A percentile compares a stretch with the other conserved stretches of the same genome.
Evolutionary conservation across 306 rosid genomes (phyloP).

Genomic region (Cicer bijugum): DNA sequence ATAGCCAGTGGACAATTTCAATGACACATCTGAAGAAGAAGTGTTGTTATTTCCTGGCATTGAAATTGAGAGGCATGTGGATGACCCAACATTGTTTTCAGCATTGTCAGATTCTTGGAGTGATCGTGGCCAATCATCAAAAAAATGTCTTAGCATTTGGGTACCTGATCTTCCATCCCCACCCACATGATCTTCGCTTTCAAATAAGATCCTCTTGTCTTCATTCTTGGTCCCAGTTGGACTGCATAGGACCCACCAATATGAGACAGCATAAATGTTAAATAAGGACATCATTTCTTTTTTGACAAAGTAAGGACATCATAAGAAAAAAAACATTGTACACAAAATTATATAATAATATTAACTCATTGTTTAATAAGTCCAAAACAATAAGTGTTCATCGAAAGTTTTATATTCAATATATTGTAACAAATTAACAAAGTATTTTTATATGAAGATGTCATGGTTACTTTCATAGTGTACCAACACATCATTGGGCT

Average conservation of each 20-base stretch:
- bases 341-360: neutral
- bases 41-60: conserved; percentile 54
- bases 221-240: conserved; percentile 57
- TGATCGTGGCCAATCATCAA: conserved; percentile 93
- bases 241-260: conserved; percentile 44
- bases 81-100: conserved; percentile 48
- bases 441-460: no score
- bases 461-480: no score
- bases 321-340: neutral
- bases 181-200: conserved; percentile 50
- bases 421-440: no score
- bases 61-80: conserved; percentile 77
- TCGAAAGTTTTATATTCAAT: no score
- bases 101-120: conserved; percentile 58
- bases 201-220: conserved; percentile 44
- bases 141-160: conserved; percentile 80
- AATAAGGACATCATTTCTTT: neutral
- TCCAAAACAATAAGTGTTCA: no score
- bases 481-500: no score
- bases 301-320: neutral
- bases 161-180: conserved; percentile 64
- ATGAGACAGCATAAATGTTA: conserved; percentile 36
- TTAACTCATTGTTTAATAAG: no score
- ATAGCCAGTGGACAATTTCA: conserved; percentile 84
- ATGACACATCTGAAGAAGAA: conserved; percentile 75